Base-by-base conservation (phyloP, 306 rosid species). In the Fragaria vesca region DNA sequence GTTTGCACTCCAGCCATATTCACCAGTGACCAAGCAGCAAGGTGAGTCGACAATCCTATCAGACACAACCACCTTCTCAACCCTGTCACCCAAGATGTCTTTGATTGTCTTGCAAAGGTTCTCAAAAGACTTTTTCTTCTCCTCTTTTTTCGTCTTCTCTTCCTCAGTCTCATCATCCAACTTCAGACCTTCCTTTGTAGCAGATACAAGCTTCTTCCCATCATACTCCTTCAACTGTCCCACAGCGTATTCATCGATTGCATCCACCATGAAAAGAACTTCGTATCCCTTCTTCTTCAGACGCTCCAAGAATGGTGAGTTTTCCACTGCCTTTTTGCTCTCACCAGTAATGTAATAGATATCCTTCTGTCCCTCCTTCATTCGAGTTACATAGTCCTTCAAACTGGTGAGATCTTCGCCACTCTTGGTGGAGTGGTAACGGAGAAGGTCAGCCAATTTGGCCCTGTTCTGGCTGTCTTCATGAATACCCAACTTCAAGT, bases 21-120 rank as follows among this genome's bases (percentile, higher is more conserved):
- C 95, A 20, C 95, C 95, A 0, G 95, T 90, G 6, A 90, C 95
- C 85, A 90, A 78, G 74, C 95, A 90, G 87, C 95, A 90, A 1
- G 95, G 95, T 0, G 95, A 90, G 30, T 90, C 92, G 0, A 90
- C 95, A 74, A 88, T 88, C 21, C 95, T 86, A 66, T 90, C 92
- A 0, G 95, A 90, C 1, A 90, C 87, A 11, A 90, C 91, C 0
- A 90, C 95, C 80, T 88, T 90, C 81, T 90, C 94, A 4, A 88
- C 90, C 11, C 72, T 86, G 69, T 90, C 92, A 18, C 94, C 95
- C 55, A 88, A 54, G 4, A 90, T 90, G 0, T 88, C 95, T 81
- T 90, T 86, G 0, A 90, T 86, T 10, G 75, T 72, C 82, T 81
- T 88, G 91, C 95, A 90, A 1, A 88, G 79, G 12, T 80, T 79